Percentiles rank a stretch among this genome's conserved stretches.
These are phyloP conservation scores for Blastocladiella emersonii DNA, from an alignment of 371 early-diverging fungal species.

Conservation along the genomic window DNA sequence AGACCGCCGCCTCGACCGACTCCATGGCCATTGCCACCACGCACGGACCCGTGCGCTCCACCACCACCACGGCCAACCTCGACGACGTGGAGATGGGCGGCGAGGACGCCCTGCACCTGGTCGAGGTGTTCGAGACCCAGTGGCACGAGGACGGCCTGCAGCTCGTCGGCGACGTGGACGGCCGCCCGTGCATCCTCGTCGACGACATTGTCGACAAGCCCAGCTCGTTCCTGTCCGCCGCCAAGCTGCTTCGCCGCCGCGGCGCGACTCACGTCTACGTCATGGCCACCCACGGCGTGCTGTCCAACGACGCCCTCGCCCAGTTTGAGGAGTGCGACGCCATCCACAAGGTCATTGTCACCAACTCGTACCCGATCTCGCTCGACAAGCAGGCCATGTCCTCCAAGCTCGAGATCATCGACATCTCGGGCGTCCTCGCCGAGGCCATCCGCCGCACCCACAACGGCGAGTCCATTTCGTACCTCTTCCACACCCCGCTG, in stretches of 20 bases:
- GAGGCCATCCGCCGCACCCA: constrained; percentile 96
- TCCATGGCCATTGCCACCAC: background rate
- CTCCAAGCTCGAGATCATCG: constrained; percentile 71
- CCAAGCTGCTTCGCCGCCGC: constrained; percentile 67
- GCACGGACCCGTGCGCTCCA: background rate
- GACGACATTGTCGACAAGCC: constrained; percentile 85
- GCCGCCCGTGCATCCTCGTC: constrained; percentile 75
- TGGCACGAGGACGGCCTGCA: constrained; percentile 9
- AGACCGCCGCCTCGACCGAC: background rate
- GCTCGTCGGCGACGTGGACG: constrained; percentile 86
- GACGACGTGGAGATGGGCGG: background rate
- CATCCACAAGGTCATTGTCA: constrained; percentile 56
- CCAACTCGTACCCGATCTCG: constrained; percentile 86
- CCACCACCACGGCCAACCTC: background rate
- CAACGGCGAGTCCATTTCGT: constrained; percentile 92
- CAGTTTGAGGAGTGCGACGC: constrained; percentile 72
- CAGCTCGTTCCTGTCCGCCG: constrained; percentile 78
- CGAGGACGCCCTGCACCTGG: background rate
- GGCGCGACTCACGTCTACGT: constrained; percentile 75
- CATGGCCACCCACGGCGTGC: constrained; percentile 87
- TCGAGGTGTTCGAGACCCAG: background rate
- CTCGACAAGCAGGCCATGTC: constrained; percentile 51
- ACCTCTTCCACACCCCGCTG: constrained; percentile 46
- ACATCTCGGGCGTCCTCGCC: constrained; percentile 74
- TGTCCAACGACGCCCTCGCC: constrained; percentile 67